Percentiles rank a stretch among this genome's conserved stretches.
These are phyloP conservation scores for Sonneratia caseolaris DNA, from an alignment of 345 rosid genomes.

Conservation along the genomic window DNA sequence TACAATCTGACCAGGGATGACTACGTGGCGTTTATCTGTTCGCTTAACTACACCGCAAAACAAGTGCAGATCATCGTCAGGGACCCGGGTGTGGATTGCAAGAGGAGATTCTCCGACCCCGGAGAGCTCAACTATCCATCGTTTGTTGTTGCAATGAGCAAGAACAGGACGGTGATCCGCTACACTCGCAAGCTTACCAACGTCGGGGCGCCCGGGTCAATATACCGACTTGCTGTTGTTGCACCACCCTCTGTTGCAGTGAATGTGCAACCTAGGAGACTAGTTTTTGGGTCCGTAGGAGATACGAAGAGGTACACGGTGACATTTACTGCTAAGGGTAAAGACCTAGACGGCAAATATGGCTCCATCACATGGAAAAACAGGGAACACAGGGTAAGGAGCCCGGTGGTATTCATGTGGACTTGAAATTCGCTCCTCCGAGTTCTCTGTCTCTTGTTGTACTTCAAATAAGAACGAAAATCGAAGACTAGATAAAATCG, in stretches of 20 bases:
- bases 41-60: constrained; percentile 44
- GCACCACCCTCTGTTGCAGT: constrained; percentile 42
- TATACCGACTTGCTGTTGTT: constrained; percentile 34
- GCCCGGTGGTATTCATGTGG: constrained; percentile 64
- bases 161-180: constrained; percentile 42
- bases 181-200: constrained; percentile 74
- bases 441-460: no score
- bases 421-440: background rate
- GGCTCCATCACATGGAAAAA: constrained; percentile 73
- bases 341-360: constrained; percentile 23
- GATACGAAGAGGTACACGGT: constrained; percentile 71
- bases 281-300: constrained; percentile 42
- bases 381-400: constrained; percentile 49
- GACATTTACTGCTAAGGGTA: constrained; percentile 44
- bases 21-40: constrained; percentile 63
- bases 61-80: constrained; percentile 52
- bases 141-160: constrained; percentile 55
- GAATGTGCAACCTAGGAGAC: constrained; percentile 45
- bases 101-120: constrained; percentile 43
- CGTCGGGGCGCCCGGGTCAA: constrained; percentile 54
- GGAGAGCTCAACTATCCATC: constrained; percentile 91
- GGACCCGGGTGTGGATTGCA: constrained; percentile 47
- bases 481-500: no score
- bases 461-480: no score
- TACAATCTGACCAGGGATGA: constrained; percentile 59